Percentiles rank a stretch among this genome's conserved stretches.
Conservation (phyloP, 768 basidiomycete genomes). For the Suillus subalutaceus region DNA sequence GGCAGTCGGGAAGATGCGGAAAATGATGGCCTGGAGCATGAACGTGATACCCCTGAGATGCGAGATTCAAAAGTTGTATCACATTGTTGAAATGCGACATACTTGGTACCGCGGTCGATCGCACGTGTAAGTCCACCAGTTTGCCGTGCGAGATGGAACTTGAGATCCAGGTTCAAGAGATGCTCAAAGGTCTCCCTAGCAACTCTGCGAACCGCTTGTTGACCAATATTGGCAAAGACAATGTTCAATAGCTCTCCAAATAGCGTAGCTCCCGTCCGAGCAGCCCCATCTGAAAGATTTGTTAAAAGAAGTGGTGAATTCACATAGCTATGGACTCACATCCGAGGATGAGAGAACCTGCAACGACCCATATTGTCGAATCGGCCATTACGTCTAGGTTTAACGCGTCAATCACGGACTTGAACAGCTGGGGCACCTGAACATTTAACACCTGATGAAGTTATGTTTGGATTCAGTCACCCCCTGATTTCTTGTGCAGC, state of each 20-base stretch:
- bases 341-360: slow-evolving; percentile 86
- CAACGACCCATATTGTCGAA: slow-evolving; percentile 88
- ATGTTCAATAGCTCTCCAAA: slow-evolving; percentile 94
- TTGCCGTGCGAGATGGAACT: slow-evolving; percentile 90
- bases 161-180: slow-evolving; percentile 85
- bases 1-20: slow-evolving; percentile 94
- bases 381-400: slow-evolving; percentile 77
- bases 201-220: slow-evolving; percentile 91
- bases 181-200: slow-evolving; percentile 97
- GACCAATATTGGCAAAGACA: slow-evolving; percentile 94
- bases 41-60: slow-evolving; percentile 88
- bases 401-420: slow-evolving; percentile 84
- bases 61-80: background rate
- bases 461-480: slow-evolving; percentile 4
- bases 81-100: slow-evolving; percentile 20
- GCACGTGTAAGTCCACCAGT: slow-evolving; percentile 96
- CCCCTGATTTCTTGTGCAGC: background rate
- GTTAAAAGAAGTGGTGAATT: slow-evolving; percentile 10
- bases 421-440: slow-evolving; percentile 98
- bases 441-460: slow-evolving; percentile 81
- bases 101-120: slow-evolving; percentile 98
- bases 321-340: slow-evolving; percentile 57
- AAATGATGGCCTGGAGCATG: slow-evolving; percentile 88
- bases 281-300: slow-evolving; percentile 72
- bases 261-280: slow-evolving; percentile 86